Evolutionary conservation across 2,329 filamentous ascomycete species (phyloP).

Genomic region (Talaromyces islandicus): DNA sequence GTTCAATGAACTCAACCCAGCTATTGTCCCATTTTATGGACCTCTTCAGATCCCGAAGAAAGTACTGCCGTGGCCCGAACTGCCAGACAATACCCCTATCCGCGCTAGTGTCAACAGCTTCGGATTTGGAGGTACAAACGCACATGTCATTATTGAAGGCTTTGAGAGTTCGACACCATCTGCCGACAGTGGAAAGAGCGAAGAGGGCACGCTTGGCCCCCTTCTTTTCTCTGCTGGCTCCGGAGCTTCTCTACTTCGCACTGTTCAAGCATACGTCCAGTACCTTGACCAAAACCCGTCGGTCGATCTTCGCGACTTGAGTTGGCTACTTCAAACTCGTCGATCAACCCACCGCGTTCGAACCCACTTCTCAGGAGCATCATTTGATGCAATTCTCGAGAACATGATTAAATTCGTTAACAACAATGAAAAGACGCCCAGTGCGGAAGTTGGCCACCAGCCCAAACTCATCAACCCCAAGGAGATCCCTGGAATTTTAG

Average conservation of each 20-base stretch:
- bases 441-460: background rate
- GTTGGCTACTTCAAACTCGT: background rate
- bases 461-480: background rate
- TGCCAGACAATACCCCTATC: constrained; percentile 9
- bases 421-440: background rate
- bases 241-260: background rate
- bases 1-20: constrained; percentile 6
- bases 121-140: constrained; percentile 21
- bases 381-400: background rate
- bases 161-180: background rate
- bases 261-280: constrained; percentile 10
- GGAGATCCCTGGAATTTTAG: background rate
- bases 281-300: constrained; percentile 30
- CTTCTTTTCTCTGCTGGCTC: background rate
- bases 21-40: constrained; percentile 4
- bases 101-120: constrained; percentile 38
- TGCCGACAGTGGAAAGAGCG: constrained; percentile 24
- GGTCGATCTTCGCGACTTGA: constrained; percentile 17
- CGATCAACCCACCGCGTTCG: background rate
- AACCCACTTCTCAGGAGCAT: background rate
- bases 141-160: constrained; percentile 13
- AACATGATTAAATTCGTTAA: background rate
- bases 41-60: constrained; percentile 15
- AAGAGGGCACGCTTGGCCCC: constrained; percentile 7
- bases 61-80: constrained; percentile 16